Conservation (phyloP, 352 stramenopile genomes). For the Globisporangium polare region DNA sequence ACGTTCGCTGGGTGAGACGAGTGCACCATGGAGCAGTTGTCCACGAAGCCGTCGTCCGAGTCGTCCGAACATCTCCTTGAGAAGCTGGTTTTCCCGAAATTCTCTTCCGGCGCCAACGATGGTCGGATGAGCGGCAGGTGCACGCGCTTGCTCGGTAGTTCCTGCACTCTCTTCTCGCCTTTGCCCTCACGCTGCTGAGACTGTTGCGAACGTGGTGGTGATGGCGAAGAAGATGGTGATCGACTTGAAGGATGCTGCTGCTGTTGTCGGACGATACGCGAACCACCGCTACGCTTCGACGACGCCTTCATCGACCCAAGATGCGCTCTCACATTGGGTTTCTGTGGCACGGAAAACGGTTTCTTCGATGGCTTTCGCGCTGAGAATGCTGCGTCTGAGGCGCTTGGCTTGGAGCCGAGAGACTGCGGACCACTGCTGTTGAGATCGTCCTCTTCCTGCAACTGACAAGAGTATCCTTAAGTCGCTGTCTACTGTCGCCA, state of each 20-base stretch:
- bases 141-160: neutral
- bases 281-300: neutral
- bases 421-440: neutral
- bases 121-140: slow-evolving; percentile 8
- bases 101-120: neutral
- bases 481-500: no score
- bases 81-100: slow-evolving; percentile 5
- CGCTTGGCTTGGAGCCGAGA: neutral
- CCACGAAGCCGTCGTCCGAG: neutral
- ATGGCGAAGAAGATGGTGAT: neutral
- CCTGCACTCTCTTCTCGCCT: neutral
- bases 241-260: slow-evolving; percentile 8
- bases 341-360: slow-evolving; percentile 2
- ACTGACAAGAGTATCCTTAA: neutral
- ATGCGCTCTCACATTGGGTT: neutral
- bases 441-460: slow-evolving; percentile 2
- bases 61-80: slow-evolving; percentile 1
- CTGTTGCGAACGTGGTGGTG: slow-evolving; percentile 3
- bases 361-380: slow-evolving; percentile 4
- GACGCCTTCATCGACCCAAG: neutral
- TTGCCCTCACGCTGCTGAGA: neutral
- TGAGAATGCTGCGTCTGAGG: neutral
- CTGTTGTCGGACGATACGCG: neutral
- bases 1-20: slow-evolving; percentile 11
- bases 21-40: slow-evolving; percentile 10